These are phyloP conservation scores for Cyamopsis tetragonoloba DNA, from an alignment of 306 rosid species.

Conservation along the genomic window DNA sequence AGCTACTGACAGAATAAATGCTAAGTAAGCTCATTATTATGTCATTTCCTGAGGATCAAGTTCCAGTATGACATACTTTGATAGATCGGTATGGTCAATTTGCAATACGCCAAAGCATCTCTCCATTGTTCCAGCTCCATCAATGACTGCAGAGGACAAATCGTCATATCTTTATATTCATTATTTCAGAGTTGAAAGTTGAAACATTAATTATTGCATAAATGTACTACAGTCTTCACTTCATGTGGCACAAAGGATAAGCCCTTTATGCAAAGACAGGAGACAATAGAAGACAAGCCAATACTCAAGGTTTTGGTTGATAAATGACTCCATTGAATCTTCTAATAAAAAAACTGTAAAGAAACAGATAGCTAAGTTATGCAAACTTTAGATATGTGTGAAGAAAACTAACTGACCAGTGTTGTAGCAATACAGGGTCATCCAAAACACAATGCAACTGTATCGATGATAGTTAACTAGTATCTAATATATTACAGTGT, in stretches of 20 bases:
- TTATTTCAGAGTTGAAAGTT: conserved; percentile 8
- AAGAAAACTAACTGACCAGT: not conserved
- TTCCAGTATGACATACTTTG: conserved; percentile 51
- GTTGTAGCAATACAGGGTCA: not conserved
- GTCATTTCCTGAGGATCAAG: conserved; percentile 10
- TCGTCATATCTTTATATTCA: not conserved
- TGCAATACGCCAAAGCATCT: conserved; percentile 80
- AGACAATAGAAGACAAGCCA: not conserved
- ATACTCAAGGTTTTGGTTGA: not conserved
- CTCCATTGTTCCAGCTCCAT: conserved; percentile 84
- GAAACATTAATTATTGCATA: conserved; percentile 9
- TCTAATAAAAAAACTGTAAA: not conserved
- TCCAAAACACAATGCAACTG: conserved; percentile 1
- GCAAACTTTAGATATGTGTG: not conserved
- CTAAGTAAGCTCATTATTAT: not conserved
- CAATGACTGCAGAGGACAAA: conserved; percentile 51
- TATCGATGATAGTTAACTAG: not conserved
- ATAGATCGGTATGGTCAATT: conserved; percentile 79
- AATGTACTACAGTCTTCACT: not conserved
- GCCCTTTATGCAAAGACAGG: conserved; percentile 3
- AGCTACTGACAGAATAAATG: not conserved
- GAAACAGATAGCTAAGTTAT: not conserved
- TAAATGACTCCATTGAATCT: conserved; percentile 2
- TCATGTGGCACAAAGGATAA: not conserved
- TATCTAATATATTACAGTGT: not conserved